Evolutionary conservation across 2,329 filamentous ascomycete species (phyloP), one percentile per base, ranked within the genome.

Genomic region (Fusarium tupiense): DNA sequence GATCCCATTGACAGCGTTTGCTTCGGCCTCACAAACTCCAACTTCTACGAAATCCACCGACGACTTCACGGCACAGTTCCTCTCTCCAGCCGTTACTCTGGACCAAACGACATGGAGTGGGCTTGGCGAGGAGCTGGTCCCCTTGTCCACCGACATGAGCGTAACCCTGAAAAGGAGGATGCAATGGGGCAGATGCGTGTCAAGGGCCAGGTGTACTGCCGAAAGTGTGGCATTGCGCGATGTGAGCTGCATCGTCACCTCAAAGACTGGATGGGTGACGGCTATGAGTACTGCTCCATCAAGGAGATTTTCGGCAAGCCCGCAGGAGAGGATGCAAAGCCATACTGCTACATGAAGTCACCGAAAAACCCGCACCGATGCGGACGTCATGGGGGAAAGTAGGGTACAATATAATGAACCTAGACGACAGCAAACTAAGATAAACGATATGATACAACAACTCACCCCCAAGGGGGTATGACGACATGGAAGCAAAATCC

Each of bases 191-290:
- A 82, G 78, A 82, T 90, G 74, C 86, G 88, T 31, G 85, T 89
- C 56, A 86, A 86, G 63, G 90, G 89, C 29, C 89, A 90, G 77
- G 88, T 90, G 11, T 88, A 90, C 80, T 92, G 90, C 81, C 85
- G 87, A 66, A 90, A 91, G 80, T 92, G 90, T 72, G 89, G 88
- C 56, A 86, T 88, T 67, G 87, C 84, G 46, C 86, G 90, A 41
- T 92, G 90, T 80, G 89, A 91, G 83, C 85, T 92, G 66, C 89
- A 91, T 81, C 87, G 88, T 73, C 90, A 92, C 78, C 86, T 92
- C 75, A 85, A 85, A 76, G 85, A 85, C 46, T 91, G 89, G 88
- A 88, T 91, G 85, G 88, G 88, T 62, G 81, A 84, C 44, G 84
- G 81, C 26, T 81, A 85, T 69, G 90, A 92, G 80, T 91, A 91